Base-by-base conservation (phyloP, 116 monocot species). In the Zostera marina region DNA sequence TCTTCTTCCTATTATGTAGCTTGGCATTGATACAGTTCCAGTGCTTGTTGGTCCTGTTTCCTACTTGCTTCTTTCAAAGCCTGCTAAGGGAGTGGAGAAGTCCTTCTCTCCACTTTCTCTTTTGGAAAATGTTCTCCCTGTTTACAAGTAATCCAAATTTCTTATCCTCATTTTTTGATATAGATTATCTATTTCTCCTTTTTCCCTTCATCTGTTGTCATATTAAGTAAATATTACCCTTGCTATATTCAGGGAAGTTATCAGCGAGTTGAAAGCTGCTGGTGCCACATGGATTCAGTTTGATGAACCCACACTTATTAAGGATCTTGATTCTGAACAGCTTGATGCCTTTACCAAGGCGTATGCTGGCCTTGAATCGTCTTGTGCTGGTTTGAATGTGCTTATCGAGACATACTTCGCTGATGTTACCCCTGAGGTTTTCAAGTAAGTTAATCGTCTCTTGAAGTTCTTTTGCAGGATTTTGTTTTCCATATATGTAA, bases 211-310 rank as follows among this genome's bases (percentile, higher is more conserved):
- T 45, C 44, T 14, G 14, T 45, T 10, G 3, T 14, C 32, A 8
- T 53, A 12, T 41, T 63, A 39, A 63, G 38, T 40, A n/a, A 14
- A 3, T 48, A 62, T 55, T 43, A 62, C 20, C 66, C 32, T 32
- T 32, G 32, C 4, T 32, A 32, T 22, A 14, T 26, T 20, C 76
- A 84, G 84, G 76, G 73, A 84, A 52, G 84, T 76, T 53, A 70
- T 79, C 69, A 69, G 69, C 64, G 84, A 84, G 66, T 64, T 84
- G 63, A 84, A 84, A 66, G 79, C 56, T 57, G 79, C 76, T 47
- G 84, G 84, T 73, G 84, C 74, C 71, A 74, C 79, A 54, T 79
- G 84, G 84, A 74, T 84, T 64, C 84, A 84, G 54, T 69, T 84
- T 76, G 84, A 84, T 61, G 84, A 84, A 66, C 84, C 84, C 22